Conservation (phyloP, 331 rosid species). For the Malus hybrid region DNA sequence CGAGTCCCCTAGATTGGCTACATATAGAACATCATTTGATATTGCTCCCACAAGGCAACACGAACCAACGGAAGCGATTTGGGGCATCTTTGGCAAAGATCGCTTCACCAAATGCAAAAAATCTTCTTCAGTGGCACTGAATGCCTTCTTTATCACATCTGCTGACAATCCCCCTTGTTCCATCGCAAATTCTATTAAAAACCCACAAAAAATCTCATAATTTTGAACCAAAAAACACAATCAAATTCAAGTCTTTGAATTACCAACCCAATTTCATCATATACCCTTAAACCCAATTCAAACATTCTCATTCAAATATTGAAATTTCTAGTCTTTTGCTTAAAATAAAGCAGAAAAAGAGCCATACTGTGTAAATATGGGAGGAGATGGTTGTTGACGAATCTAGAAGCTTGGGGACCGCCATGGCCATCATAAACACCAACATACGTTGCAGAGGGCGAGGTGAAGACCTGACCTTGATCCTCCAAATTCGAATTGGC, state of each 20-base stretch:
- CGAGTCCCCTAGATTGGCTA: constrained; percentile 92
- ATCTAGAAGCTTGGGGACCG: constrained; percentile 92
- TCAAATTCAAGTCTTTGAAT: neutral
- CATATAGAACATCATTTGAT: constrained; percentile 53
- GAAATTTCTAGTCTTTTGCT: neutral
- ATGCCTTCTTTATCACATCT: constrained; percentile 81
- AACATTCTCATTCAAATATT: neutral
- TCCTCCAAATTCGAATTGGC: constrained; percentile 85
- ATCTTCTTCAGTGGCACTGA: constrained; percentile 79
- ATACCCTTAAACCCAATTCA: neutral
- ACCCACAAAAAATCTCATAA: neutral
- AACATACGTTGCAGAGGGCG: constrained; percentile 72
- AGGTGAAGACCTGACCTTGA: constrained; percentile 87
- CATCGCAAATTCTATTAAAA: constrained; percentile 55
- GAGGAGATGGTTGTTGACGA: constrained; percentile 67
- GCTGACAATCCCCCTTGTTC: constrained; percentile 86
- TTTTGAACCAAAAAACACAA: neutral
- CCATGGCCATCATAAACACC: constrained; percentile 97
- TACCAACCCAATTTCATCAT: neutral
- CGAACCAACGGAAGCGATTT: constrained; percentile 80
- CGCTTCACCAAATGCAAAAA: constrained; percentile 65
- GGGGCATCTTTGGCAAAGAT: constrained; percentile 47
- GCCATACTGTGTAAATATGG: constrained; percentile 54
- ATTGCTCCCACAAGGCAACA: constrained; percentile 95
- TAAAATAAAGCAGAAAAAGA: neutral